Evolutionary conservation across 768 basidiomycete genomes (phyloP), one percentile per base, ranked within the genome.

Genomic region (Mycena alexandri): DNA sequence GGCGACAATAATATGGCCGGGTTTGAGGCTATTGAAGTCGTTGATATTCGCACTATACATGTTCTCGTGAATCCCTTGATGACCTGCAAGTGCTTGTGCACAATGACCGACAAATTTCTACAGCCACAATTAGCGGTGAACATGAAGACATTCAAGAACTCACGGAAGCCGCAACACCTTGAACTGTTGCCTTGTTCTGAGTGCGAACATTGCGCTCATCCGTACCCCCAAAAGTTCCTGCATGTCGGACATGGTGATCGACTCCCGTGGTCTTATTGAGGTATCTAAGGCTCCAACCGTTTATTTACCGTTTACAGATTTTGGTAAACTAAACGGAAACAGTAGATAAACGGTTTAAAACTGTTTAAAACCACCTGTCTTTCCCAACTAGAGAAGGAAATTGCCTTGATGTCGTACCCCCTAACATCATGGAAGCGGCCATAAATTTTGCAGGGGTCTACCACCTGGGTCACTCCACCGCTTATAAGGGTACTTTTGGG

Each of bases 241-340:
- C 60, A 13, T 54, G 33, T 19, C 59, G 34, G 1, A 61, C 59
- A 19, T 50, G 42, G 48, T 48, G 59, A 42, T 61, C 59, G 7
- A 61, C 19, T 1, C 69, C 69, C 14, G 64, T 61, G 4, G 69
- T 70, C 34, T 50, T 66, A 24, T 67, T 50, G 34, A 44, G 11
- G 41, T 25, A 4, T 61, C 42, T 2, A 42, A 50, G 12, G 60
- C 25, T n/a, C n/a, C n/a, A n/a, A n/a, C n/a, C n/a, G n/a, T n/a
- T n/a, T n/a, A n/a, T n/a, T n/a, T n/a, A n/a, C n/a, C n/a, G n/a
- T n/a, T n/a, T n/a, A n/a, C n/a, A n/a, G n/a, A n/a, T n/a, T n/a
- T n/a, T n/a, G n/a, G n/a, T n/a, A n/a, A n/a, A n/a, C n/a, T n/a
- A n/a, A n/a, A n/a, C n/a, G n/a, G n/a, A n/a, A n/a, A n/a, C n/a